A percentile compares a stretch with the other conserved stretches of the same genome.
phyloP scores from a whole-genome alignment of 768 basidiomycete species.

The Lenzites betulinus region DNA sequence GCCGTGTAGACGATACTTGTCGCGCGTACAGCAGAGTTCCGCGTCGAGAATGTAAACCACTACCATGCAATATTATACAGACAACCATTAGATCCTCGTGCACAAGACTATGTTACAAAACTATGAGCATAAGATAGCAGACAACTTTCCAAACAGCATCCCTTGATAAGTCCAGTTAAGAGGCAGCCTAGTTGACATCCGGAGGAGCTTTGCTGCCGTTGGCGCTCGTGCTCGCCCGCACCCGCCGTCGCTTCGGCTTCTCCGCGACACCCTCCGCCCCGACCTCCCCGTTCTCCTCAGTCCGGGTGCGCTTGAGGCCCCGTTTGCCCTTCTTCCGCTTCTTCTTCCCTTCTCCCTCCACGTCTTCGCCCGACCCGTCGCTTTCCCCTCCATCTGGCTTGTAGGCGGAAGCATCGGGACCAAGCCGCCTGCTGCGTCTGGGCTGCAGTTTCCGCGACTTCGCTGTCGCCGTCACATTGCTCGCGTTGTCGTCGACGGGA shows the following conservation, averaged over 20 bases:
- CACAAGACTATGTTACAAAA: too few species aligned
- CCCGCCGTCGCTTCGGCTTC: conserved; percentile 12
- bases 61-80: too few species aligned
- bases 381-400: conserved; percentile 35
- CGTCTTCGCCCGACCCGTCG: conserved; percentile 34
- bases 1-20: too few species aligned
- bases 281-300: conserved; percentile 7
- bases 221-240: not conserved
- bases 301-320: conserved; percentile 12
- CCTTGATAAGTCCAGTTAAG: not conserved
- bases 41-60: too few species aligned
- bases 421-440: conserved; percentile 32
- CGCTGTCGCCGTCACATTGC: not conserved
- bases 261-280: not conserved
- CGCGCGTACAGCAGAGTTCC: too few species aligned
- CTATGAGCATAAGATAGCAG: not conserved
- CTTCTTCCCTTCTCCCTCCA: conserved; percentile 1
- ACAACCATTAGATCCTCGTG: too few species aligned
- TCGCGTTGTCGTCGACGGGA: not conserved
- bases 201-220: not conserved
- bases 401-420: conserved; percentile 39
- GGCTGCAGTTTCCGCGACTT: not conserved
- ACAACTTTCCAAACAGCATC: not conserved
- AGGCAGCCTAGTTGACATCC: not conserved
- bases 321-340: conserved; percentile 12